These are phyloP conservation scores for Fusarium proliferatum DNA, from an alignment of 2,329 filamentous ascomycete genomes.

Conservation along the genomic window DNA sequence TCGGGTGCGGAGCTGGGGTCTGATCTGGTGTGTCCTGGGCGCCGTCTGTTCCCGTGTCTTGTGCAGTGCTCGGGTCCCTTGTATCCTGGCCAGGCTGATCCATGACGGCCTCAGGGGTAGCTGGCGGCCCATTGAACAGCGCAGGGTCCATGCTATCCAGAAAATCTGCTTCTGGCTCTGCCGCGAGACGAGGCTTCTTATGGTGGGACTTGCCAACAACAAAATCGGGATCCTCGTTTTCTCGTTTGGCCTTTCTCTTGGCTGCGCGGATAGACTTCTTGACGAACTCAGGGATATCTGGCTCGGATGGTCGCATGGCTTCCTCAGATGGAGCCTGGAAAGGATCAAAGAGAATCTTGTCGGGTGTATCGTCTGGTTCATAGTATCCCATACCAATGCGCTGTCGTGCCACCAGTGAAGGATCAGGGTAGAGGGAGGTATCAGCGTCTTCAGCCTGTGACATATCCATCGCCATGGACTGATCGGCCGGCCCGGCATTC, in stretches of 20 bases:
- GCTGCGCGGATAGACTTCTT: constrained; percentile 65
- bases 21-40: constrained; percentile 24
- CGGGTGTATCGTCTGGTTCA: constrained; percentile 66
- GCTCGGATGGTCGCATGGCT: constrained; percentile 55
- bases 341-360: constrained; percentile 69
- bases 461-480: constrained; percentile 7
- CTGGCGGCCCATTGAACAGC: constrained; percentile 52
- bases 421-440: constrained; percentile 60
- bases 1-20: neutral
- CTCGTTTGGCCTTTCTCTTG: constrained; percentile 64
- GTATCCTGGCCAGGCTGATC: constrained; percentile 28
- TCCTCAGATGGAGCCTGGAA: constrained; percentile 65
- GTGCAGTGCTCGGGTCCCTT: constrained; percentile 31
- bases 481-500: neutral
- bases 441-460: constrained; percentile 47
- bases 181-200: constrained; percentile 53
- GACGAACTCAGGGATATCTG: constrained; percentile 64
- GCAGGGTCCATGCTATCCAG: constrained; percentile 64
- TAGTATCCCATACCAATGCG: constrained; percentile 71
- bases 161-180: constrained; percentile 47
- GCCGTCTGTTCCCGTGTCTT: constrained; percentile 2
- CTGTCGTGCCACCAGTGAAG: constrained; percentile 58
- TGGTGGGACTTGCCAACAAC: constrained; percentile 55
- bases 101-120: constrained; percentile 35
- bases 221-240: constrained; percentile 67